A percentile compares a stretch with the other conserved stretches of the same genome.
phyloP scores from a whole-genome alignment of 108 stramenopile species.

The Seminavis robusta region DNA sequence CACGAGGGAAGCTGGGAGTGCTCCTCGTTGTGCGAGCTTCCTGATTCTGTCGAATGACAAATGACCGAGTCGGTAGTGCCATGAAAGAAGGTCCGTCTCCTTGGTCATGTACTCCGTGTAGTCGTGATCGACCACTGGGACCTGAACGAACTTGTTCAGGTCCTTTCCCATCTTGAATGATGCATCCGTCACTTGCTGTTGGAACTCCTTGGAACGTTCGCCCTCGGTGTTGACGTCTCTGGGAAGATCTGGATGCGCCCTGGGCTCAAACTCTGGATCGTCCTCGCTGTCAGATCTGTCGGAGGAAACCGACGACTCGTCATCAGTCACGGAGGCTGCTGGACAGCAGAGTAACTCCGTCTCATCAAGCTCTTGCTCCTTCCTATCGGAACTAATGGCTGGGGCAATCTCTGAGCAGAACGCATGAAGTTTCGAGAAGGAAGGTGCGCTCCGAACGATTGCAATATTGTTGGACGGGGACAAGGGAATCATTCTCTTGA shows the following conservation, averaged over 20 bases:
- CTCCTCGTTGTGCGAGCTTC: conserved; percentile 23
- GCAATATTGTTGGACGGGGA: conserved; percentile 10
- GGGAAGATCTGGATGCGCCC: no score
- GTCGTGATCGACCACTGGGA: conserved; percentile 16
- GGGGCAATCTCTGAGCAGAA: conserved; percentile 15
- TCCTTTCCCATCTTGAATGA: not conserved
- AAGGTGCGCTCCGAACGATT: conserved; percentile 8
- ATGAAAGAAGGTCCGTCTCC: conserved; percentile 21
- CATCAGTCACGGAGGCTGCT: not conserved
- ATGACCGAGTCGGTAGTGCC: conserved; percentile 26
- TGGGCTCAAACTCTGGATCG: no score
- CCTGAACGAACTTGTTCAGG: not conserved
- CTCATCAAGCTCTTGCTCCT: no score
- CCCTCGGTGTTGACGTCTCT: no score
- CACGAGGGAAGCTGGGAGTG: conserved; percentile 16
- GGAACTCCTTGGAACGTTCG: no score
- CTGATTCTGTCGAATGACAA: conserved; percentile 12
- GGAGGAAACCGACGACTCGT: not conserved
- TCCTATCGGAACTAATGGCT: no score
- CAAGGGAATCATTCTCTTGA: conserved; percentile 10
- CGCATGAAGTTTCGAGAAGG: conserved; percentile 12
- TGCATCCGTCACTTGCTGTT: no score
- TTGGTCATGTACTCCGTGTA: not conserved
- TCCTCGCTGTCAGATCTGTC: no score
- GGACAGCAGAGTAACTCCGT: no score